Percentiles rank a stretch among this genome's conserved stretches.
Conservation (phyloP, 805 yeast genomes). For the Lipomyces yamanashiensis region DNA sequence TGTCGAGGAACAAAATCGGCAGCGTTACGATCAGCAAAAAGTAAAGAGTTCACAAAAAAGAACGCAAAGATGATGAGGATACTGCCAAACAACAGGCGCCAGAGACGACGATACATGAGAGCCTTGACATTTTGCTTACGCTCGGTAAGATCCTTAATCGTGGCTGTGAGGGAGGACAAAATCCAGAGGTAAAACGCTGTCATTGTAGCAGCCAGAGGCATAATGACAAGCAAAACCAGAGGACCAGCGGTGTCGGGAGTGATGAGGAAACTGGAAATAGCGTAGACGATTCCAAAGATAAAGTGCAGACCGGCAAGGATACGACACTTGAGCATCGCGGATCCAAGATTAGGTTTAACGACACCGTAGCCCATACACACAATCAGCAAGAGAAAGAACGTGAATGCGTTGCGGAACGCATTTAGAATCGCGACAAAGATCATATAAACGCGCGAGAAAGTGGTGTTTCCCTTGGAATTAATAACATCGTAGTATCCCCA, state of each 20-base stretch:
- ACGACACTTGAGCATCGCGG: conserved; percentile 74
- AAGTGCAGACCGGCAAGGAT: conserved; percentile 63
- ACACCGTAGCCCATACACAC: conserved; percentile 94
- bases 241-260: conserved; percentile 54
- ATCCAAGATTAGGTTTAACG: conserved; percentile 78
- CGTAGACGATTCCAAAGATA: conserved; percentile 57
- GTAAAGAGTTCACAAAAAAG: conserved; percentile 67
- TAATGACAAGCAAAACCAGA: conserved; percentile 60
- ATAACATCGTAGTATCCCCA: conserved; percentile 91
- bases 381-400: conserved; percentile 82
- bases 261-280: conserved; percentile 57
- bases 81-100: conserved; percentile 74
- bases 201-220: conserved; percentile 75
- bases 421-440: conserved; percentile 77
- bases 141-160: conserved; percentile 72
- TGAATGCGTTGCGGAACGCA: conserved; percentile 80
- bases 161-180: conserved; percentile 70
- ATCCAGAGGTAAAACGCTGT: conserved; percentile 75
- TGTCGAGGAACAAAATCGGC: conserved; percentile 79
- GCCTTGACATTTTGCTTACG: conserved; percentile 93
- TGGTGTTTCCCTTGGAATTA: conserved; percentile 59
- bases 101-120: conserved; percentile 78
- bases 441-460: conserved; percentile 73
- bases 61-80: conserved; percentile 73
- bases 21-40: conserved; percentile 73